These are phyloP conservation scores for Senecio squalidus DNA, from an alignment of 140 eudicot genomes.

Conservation along the genomic window DNA sequence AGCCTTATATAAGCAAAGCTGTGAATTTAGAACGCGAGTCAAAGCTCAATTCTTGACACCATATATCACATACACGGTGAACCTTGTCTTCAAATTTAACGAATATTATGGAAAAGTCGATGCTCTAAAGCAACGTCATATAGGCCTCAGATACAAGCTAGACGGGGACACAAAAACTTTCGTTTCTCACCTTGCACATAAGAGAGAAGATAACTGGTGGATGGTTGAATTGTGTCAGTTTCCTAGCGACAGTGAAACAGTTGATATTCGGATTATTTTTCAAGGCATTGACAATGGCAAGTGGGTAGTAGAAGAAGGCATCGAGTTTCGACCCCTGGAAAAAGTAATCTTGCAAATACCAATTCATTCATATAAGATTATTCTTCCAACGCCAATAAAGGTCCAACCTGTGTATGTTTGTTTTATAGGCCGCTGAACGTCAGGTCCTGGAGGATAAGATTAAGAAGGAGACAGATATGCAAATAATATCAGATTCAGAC, in stretches of 20 bases:
- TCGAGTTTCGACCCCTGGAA: background rate
- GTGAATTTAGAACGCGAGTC: background rate
- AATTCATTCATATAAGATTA: too few species aligned
- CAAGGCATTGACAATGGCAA: too few species aligned
- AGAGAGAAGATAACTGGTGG: background rate
- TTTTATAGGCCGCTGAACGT: background rate
- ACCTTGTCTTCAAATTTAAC: background rate
- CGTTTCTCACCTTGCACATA: background rate
- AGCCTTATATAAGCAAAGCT: background rate
- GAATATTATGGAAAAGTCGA: background rate
- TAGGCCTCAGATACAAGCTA: background rate
- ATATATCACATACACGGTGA: background rate
- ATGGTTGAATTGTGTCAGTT: background rate
- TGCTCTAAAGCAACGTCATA: background rate
- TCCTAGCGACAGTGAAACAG: background rate
- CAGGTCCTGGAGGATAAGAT: background rate
- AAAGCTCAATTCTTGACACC: background rate
- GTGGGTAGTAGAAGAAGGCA: background rate
- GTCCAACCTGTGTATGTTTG: background rate
- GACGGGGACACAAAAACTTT: background rate
- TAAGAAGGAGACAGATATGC: background rate
- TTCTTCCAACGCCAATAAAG: too few species aligned
- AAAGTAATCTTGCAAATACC: background rate
- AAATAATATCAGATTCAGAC: background rate
- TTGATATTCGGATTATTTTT: too few species aligned